These are phyloP conservation scores for Fusarium drepaniforme DNA, from an alignment of 2,329 filamentous ascomycete species.

Conservation along the genomic window DNA sequence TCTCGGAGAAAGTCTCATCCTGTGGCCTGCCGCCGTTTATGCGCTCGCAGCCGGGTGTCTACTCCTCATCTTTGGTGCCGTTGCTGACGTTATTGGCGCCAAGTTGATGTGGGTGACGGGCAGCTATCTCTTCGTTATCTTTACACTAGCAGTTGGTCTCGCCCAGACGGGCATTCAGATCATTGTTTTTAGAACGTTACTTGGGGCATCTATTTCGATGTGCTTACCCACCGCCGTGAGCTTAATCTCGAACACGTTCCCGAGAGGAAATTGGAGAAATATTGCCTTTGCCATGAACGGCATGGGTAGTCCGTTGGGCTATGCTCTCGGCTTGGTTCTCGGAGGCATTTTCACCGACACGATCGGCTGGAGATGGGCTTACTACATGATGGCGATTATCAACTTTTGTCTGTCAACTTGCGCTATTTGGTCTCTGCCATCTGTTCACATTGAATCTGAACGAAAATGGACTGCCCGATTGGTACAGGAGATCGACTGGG, in stretches of 20 bases:
- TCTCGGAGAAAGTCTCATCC: constrained; percentile 32
- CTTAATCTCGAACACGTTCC: constrained; percentile 53
- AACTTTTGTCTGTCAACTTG: constrained; percentile 51
- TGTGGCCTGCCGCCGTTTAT: constrained; percentile 41
- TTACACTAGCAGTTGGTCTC: constrained; percentile 51
- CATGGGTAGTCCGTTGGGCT: constrained; percentile 59
- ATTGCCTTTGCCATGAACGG: constrained; percentile 59
- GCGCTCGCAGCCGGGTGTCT: constrained; percentile 34
- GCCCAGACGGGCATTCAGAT: constrained; percentile 51
- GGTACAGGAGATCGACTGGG: constrained; percentile 64
- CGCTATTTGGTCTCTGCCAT: constrained; percentile 53
- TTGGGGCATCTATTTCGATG: constrained; percentile 53
- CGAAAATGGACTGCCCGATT: constrained; percentile 44
- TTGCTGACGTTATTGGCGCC: constrained; percentile 53
- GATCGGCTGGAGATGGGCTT: constrained; percentile 61
- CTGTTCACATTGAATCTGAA: constrained; percentile 33
- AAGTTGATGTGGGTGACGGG: constrained; percentile 51
- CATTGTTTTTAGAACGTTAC: constrained; percentile 51
- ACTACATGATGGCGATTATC: constrained; percentile 54
- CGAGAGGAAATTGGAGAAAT: constrained; percentile 52
- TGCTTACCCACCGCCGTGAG: constrained; percentile 53
- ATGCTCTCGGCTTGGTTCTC: constrained; percentile 62
- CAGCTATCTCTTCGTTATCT: constrained; percentile 47
- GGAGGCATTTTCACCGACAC: constrained; percentile 62
- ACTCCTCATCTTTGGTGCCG: constrained; percentile 52